A percentile compares a stretch with the other conserved stretches of the same genome.
Evolutionary conservation across 768 basidiomycete species (phyloP).

Genomic region (Pseudohyphozyma bogoriensis): DNA sequence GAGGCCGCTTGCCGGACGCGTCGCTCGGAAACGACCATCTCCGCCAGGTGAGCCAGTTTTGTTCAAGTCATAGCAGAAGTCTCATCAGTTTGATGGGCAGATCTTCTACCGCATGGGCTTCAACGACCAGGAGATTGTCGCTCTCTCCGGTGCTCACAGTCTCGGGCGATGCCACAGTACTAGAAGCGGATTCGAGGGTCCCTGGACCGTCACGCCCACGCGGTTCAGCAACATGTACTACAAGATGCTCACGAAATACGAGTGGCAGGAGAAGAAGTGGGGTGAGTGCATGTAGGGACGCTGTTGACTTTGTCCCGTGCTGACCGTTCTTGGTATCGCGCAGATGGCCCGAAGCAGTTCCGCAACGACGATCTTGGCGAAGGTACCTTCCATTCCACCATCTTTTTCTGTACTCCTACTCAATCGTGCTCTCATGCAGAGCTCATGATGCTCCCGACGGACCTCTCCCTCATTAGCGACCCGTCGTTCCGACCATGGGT

Average conservation of each 20-base stretch:
- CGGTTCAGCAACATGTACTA: slow-evolving; percentile 26
- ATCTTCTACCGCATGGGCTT: slow-evolving; percentile 86
- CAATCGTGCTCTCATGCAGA: not conserved
- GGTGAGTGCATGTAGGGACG: no score
- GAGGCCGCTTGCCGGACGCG: no score
- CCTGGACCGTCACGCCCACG: slow-evolving; percentile 46
- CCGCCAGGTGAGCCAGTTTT: no score
- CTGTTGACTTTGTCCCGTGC: no score
- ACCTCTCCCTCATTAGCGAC: slow-evolving; percentile 50
- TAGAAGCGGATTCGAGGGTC: slow-evolving; percentile 73
- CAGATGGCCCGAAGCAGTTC: not conserved
- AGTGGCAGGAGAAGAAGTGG: slow-evolving; percentile 26
- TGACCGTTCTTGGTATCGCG: slow-evolving; percentile 20
- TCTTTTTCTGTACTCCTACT: not conserved
- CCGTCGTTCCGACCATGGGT: slow-evolving; percentile 82
- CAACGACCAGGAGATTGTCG: slow-evolving; percentile 84
- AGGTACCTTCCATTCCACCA: not conserved
- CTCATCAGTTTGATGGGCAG: no score
- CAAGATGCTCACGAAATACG: slow-evolving; percentile 27
- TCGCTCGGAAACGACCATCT: no score
- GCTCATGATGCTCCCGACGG: slow-evolving; percentile 26
- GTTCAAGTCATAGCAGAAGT: no score
- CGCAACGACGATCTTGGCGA: slow-evolving; percentile 26
- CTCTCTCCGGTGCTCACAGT: slow-evolving; percentile 80
- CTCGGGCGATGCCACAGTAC: slow-evolving; percentile 83